A percentile compares a stretch with the other conserved stretches of the same genome.
These are phyloP conservation scores for Arthroderma sp. DNA, from an alignment of 2,329 filamentous ascomycete genomes.

Conservation along the genomic window DNA sequence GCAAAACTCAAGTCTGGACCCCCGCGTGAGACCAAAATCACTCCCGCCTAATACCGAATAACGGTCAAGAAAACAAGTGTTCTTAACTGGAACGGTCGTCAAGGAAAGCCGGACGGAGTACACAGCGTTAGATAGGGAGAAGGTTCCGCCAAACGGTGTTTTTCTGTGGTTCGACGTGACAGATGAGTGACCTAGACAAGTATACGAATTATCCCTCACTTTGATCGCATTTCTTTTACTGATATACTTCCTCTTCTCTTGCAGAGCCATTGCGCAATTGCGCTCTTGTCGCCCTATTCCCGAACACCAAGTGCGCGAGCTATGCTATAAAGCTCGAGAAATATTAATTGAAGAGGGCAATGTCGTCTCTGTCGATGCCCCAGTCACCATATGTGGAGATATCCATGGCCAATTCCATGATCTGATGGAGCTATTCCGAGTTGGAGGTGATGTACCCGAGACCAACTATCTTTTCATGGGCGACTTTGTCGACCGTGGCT, in stretches of 20 bases:
- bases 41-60: background rate
- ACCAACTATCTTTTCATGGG: conserved; percentile 97
- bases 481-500: conserved; percentile 94
- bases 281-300: conserved; percentile 93
- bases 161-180: conserved; percentile 14
- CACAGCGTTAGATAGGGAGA: background rate
- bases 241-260: conserved; percentile 5
- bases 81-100: background rate
- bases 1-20: background rate
- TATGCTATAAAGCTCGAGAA: conserved; percentile 98
- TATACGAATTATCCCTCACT: conserved; percentile 31
- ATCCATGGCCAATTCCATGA: conserved; percentile 99
- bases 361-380: conserved; percentile 89
- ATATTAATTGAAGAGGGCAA: conserved; percentile 99
- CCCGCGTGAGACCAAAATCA: background rate
- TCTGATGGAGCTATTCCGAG: conserved; percentile 97
- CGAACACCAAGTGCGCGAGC: conserved; percentile 85
- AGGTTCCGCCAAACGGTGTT: background rate
- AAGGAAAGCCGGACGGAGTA: no score
- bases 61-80: background rate
- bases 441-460: conserved; percentile 91
- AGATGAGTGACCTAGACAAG: conserved; percentile 91
- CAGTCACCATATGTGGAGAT: conserved; percentile 96
- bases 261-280: conserved; percentile 84
- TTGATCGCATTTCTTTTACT: background rate